Base-by-base conservation (phyloP, 2,329 filamentous ascomycete species). In the Talaromyces sp. region DNA sequence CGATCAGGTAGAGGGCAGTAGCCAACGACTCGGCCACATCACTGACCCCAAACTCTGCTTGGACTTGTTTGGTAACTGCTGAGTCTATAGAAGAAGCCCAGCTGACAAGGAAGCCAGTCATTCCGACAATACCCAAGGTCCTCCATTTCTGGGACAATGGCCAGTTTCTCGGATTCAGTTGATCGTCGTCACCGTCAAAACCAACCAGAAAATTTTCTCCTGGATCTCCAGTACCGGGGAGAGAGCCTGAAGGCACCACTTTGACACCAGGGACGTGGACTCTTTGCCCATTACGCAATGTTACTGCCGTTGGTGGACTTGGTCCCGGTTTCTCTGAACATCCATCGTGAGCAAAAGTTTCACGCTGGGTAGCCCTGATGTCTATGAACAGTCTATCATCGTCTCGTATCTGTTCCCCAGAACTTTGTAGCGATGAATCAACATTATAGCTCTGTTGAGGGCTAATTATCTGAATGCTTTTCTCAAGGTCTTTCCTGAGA, bases 81-180 rank as follows among this genome's bases (percentile, higher is more conserved):
- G 81, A 80, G 59, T 85, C 82, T 47, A 86, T 84, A 0, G 82
- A 79, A 4, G 80, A 82, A 0, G 83, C 82, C 1, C 79, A 73
- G 3, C 78, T 78, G 0, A 85, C 81, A 0, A 82, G 76, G 30
- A 82, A 79, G 0, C 76, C 82, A 32, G 87, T 81, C 2, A 72
- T 58, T 0, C 78, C 77, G 3, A 82, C 77, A 15, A 80, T 70
- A 0, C 80, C 56, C 0, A 78, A 81, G 1, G 74, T 74, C 5
- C 70, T 65, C 5, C 80, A 65, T 1, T 78, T 73, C 7, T 68
- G 70, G 2, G 62, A 55, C 11, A 69, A 62, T n/a, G 68, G 65
- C 71, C 73, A 79, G 47, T 78, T 78, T 25, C 71, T 69, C 3
- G 78, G 78, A 55, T 76, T 74, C 51, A 76, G 64, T 0, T 69